Evolutionary conservation across 257 asterid genomes (phyloP).

Genomic region (Lithospermum erythrorhizon): DNA sequence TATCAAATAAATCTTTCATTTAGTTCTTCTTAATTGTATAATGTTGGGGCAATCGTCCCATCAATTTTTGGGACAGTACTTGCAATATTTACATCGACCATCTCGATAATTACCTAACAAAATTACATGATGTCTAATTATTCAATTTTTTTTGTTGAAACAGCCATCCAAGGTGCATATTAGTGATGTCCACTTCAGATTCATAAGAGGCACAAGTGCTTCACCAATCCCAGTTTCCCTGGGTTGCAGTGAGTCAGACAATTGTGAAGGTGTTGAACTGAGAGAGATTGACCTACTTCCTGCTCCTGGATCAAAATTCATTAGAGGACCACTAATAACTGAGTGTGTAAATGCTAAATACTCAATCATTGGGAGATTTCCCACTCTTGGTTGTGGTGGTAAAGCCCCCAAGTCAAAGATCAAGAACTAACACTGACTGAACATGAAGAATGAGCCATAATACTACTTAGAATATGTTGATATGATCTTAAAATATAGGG

Average conservation of each 20-base stretch:
- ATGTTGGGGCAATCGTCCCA: no score
- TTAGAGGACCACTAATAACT: not conserved
- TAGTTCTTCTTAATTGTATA: no score
- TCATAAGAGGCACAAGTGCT: conserved; percentile 50
- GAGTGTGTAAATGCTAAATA: conserved; percentile 27
- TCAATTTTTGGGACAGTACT: no score
- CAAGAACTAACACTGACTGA: no score
- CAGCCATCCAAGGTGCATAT: conserved; percentile 60
- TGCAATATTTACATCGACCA: not conserved
- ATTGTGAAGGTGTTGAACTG: conserved; percentile 48
- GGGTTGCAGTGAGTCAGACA: conserved; percentile 46
- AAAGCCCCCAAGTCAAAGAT: no score
- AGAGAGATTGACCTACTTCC: conserved; percentile 35
- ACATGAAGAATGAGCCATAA: no score
- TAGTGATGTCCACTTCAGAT: conserved; percentile 40
- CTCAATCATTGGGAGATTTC: not conserved
- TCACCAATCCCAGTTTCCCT: conserved; percentile 23
- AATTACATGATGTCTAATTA: not conserved
- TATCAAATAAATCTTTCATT: no score
- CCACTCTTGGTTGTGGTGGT: not conserved
- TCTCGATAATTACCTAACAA: no score
- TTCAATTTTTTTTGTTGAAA: not conserved
- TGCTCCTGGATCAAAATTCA: not conserved
- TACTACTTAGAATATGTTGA: no score
- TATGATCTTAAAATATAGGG: no score